Conservation (phyloP, 228 moss, liverwort and hornwort genomes). For the Sphagnum fallax region DNA sequence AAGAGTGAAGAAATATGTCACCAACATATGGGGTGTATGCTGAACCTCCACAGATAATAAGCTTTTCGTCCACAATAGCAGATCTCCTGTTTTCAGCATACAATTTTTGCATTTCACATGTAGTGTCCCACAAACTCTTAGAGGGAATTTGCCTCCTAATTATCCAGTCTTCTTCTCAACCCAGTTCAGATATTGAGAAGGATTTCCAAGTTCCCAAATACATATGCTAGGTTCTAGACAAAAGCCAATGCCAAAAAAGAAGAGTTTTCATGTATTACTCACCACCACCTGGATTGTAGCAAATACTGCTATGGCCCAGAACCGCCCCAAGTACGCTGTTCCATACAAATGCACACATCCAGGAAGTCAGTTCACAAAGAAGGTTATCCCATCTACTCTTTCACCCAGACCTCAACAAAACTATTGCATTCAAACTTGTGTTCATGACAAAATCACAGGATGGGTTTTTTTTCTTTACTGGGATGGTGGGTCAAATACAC, state of each 20-base stretch:
- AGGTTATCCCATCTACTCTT: no score
- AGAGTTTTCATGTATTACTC: constrained; percentile 7
- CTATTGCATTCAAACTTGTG: no score
- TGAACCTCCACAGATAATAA: not conserved
- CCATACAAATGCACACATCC: no score
- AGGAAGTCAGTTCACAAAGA: no score
- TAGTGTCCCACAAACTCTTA: not conserved
- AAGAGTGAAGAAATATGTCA: not conserved
- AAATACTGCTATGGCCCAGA: constrained; percentile 66
- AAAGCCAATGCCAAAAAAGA: not conserved
- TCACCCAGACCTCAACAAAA: no score
- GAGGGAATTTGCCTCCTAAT: not conserved
- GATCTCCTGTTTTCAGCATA: no score
- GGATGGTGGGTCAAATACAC: no score
- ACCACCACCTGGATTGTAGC: constrained; percentile 57
- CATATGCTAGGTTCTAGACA: not conserved
- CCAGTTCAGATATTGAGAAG: not conserved
- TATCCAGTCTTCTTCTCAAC: not conserved
- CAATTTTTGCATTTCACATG: not conserved
- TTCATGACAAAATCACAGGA: no score
- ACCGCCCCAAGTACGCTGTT: constrained; percentile 48
- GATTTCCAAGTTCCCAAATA: not conserved
- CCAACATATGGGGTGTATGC: not conserved
- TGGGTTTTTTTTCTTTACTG: no score
- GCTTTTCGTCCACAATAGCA: no score